Conservation (phyloP, 169 alveolate species). For the Eimeria tenella region DNA sequence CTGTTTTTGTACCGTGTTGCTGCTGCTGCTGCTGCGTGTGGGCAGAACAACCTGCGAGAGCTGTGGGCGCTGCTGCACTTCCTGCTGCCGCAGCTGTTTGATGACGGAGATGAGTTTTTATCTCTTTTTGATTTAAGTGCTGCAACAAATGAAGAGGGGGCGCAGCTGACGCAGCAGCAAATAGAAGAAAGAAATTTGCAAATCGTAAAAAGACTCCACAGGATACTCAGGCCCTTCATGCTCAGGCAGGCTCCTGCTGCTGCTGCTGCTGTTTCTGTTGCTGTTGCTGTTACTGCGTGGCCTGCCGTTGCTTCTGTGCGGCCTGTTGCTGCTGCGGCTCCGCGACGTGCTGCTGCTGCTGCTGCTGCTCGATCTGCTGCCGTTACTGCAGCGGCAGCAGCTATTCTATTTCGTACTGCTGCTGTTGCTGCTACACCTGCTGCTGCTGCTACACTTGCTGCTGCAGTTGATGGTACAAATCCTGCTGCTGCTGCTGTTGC, state of each 20-base stretch:
- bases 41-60: constrained; percentile 98
- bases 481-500: too few species aligned
- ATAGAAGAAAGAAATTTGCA: constrained; percentile 84
- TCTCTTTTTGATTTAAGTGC: constrained; percentile 91
- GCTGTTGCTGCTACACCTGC: too few species aligned
- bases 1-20: neutral
- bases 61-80: constrained; percentile 99
- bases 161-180: constrained; percentile 80
- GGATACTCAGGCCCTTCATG: constrained; percentile 92
- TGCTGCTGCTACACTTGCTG: too few species aligned
- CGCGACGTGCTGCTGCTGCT: too few species aligned
- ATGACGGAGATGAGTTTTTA: constrained; percentile 97
- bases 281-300: neutral
- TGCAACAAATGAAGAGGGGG: constrained; percentile 82
- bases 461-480: too few species aligned
- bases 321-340: neutral
- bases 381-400: too few species aligned
- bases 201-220: constrained; percentile 95
- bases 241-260: constrained; percentile 88
- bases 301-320: too few species aligned
- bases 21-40: neutral
- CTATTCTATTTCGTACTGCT: too few species aligned
- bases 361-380: too few species aligned
- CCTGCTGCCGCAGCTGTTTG: constrained; percentile 98
- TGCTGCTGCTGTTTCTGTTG: constrained; percentile 74